These are phyloP conservation scores for Cudoniella acicularis DNA, from an alignment of 495 filamentous ascomycete species.

Conservation along the genomic window DNA sequence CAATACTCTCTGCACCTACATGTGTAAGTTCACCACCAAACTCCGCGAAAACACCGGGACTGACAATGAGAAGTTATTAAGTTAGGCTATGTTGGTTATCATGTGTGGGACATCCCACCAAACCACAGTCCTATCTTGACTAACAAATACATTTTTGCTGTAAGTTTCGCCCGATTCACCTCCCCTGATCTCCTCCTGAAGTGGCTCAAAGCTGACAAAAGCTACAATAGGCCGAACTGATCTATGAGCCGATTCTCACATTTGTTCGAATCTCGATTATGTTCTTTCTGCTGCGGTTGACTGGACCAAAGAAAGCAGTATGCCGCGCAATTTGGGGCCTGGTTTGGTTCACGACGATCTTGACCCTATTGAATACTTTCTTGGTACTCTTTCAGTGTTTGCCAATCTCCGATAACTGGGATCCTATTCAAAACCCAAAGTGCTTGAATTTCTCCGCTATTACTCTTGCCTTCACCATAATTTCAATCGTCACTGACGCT, in stretches of 20 bases:
- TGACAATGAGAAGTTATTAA: neutral
- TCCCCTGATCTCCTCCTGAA: neutral
- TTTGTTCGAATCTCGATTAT: neutral
- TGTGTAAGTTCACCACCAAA: neutral
- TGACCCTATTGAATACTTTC: neutral
- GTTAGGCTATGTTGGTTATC: neutral
- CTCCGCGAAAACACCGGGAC: neutral
- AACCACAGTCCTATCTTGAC: no score
- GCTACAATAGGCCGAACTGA: neutral
- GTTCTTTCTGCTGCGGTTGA: neutral
- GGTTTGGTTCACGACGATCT: neutral
- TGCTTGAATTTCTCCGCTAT: neutral
- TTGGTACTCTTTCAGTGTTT: neutral
- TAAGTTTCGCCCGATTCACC: neutral
- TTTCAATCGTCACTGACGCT: constrained; percentile 46
- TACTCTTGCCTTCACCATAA: constrained; percentile 19
- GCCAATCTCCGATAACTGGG: constrained; percentile 3
- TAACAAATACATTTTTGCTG: no score
- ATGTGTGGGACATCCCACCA: neutral
- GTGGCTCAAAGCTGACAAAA: no score
- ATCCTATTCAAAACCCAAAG: constrained; percentile 1
- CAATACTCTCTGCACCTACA: neutral
- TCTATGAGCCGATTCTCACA: neutral
- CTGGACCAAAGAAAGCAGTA: neutral
- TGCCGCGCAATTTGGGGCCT: neutral